A percentile compares a stretch with the other conserved stretches of the same genome.
Evolutionary conservation across 192 early-diverging fungal genomes (phyloP).

Genomic region (Gorgonomyces haynaldii): DNA sequence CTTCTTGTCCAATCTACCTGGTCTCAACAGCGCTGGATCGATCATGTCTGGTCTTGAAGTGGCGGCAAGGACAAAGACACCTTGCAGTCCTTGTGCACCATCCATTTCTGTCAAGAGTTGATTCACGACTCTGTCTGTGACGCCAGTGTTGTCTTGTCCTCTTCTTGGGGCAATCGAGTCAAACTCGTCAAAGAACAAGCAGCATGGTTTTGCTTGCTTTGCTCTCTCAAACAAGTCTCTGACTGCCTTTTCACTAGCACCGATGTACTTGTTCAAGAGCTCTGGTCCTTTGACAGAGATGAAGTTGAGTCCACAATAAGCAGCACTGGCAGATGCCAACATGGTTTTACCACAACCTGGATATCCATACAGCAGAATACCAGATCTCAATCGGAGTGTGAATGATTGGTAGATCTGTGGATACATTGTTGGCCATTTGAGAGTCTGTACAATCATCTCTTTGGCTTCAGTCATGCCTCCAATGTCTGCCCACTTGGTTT

Average conservation of each 20-base stretch:
- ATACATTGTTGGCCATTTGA: constrained; percentile 93
- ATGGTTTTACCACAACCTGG: constrained; percentile 99
- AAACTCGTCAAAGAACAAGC: constrained; percentile 98
- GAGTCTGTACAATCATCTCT: constrained; percentile 71
- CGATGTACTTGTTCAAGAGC: constrained; percentile 97
- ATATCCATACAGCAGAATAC: constrained; percentile 87
- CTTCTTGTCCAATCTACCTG: constrained; percentile 73
- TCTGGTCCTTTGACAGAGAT: constrained; percentile 97
- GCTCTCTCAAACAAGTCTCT: constrained; percentile 92
- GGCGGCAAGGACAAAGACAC: constrained; percentile 94
- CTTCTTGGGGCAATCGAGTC: constrained; percentile 91
- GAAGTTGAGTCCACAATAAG: constrained; percentile 94
- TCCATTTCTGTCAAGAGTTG: constrained; percentile 98
- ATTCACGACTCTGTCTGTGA: constrained; percentile 97
- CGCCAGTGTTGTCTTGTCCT: constrained; percentile 97
- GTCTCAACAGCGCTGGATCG: constrained; percentile 79
- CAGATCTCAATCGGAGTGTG: constrained; percentile 81
- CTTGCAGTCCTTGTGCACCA: constrained; percentile 89
- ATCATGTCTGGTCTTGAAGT: constrained; percentile 77
- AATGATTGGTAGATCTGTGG: constrained; percentile 79
- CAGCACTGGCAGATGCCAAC: constrained; percentile 86
- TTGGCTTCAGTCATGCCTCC: constrained; percentile 75
- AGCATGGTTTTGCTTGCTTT: constrained; percentile 83
- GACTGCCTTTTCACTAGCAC: constrained; percentile 87
- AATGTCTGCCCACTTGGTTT: constrained; percentile 76